These are phyloP conservation scores for Agrocybe praecox DNA, from an alignment of 768 basidiomycete species.

Conservation along the genomic window DNA sequence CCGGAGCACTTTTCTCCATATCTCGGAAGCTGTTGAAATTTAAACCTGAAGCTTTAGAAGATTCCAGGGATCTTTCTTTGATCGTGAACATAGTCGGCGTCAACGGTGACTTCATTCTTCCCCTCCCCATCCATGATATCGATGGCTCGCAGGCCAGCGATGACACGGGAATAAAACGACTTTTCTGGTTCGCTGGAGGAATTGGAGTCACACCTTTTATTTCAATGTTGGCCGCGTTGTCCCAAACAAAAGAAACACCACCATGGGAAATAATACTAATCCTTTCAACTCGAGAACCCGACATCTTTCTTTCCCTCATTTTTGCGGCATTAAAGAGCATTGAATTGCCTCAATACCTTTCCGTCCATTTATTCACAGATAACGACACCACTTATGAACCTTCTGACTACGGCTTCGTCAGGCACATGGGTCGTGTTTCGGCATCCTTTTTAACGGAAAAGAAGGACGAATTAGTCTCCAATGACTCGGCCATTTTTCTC, in stretches of 20 bases:
- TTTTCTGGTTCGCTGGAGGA: conserved; percentile 66
- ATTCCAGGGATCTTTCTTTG: conserved; percentile 40
- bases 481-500: conserved; percentile 37
- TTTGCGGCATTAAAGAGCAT: conserved; percentile 21
- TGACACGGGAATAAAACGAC: conserved; percentile 13
- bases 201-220: conserved; percentile 69
- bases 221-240: conserved; percentile 43
- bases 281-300: conserved; percentile 56
- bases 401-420: conserved; percentile 5
- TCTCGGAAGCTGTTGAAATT: conserved; percentile 40
- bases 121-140: background rate
- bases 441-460: conserved; percentile 25
- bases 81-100: conserved; percentile 52
- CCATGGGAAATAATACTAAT: conserved; percentile 45
- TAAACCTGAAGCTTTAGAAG: conserved; percentile 42
- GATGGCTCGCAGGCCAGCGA: background rate
- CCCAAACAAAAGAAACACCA: conserved; percentile 10
- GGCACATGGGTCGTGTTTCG: conserved; percentile 9
- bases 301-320: conserved; percentile 49
- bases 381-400: conserved; percentile 2
- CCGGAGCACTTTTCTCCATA: conserved; percentile 55
- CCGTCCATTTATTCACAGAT: conserved; percentile 44
- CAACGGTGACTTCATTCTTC: conserved; percentile 51
- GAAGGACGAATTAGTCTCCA: conserved; percentile 12
- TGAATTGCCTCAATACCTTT: conserved; percentile 21